A percentile compares a stretch with the other conserved stretches of the same genome.
Conservation (phyloP, 257 asterid species). For the Scutellaria barbata region DNA sequence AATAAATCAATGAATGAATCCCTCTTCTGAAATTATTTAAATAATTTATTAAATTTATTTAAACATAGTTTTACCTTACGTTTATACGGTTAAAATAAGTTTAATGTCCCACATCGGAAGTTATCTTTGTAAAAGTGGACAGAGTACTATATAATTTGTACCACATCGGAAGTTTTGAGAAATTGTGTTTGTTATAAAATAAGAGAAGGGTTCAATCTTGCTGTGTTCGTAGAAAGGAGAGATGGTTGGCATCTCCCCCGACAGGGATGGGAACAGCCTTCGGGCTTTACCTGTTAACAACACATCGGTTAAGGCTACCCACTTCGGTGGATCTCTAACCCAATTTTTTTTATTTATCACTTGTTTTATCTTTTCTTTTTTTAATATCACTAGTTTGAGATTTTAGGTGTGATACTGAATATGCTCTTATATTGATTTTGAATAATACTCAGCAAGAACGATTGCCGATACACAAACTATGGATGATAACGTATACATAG, state of each 20-base stretch:
- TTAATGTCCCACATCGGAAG: no score
- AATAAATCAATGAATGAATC: no score
- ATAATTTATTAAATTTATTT: no score
- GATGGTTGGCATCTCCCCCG: conserved; percentile 51
- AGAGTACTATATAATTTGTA: not conserved
- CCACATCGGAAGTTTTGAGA: not conserved
- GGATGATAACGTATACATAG: no score
- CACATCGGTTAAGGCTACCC: conserved; percentile 51
- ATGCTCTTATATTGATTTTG: no score
- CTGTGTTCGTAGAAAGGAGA: conserved; percentile 44
- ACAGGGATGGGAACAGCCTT: conserved; percentile 49
- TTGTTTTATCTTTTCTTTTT: no score
- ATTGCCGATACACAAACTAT: no score
- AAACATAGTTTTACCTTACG: no score
- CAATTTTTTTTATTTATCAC: conserved; percentile 42
- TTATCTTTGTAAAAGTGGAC: no score
- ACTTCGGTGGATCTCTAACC: conserved; percentile 46
- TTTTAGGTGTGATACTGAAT: not conserved
- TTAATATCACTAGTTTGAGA: not conserved
- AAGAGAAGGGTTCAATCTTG: rapidly evolving
- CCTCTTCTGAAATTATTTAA: no score
- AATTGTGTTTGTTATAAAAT: not conserved
- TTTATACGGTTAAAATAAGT: no score
- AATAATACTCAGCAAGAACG: no score
- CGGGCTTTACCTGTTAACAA: conserved; percentile 43